These are phyloP conservation scores for Penicillium ochrochloron DNA, from an alignment of 495 filamentous ascomycete genomes.

Conservation along the genomic window DNA sequence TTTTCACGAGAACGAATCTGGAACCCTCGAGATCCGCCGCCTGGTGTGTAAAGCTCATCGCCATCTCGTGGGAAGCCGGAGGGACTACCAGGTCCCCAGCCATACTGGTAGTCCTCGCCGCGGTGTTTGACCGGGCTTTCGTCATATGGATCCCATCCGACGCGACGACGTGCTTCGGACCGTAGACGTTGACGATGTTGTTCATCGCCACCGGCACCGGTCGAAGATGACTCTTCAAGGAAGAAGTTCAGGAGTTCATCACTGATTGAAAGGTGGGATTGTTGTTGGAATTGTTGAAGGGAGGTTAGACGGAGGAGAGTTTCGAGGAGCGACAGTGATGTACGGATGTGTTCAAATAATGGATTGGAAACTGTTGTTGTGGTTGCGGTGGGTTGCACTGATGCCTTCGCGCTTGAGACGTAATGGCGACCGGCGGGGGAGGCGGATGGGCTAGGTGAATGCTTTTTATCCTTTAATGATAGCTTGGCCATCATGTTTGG, in stretches of 20 bases:
- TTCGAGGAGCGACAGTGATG: conserved; percentile 91
- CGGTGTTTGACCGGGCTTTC: conserved; percentile 69
- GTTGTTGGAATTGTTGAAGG: conserved; percentile 96
- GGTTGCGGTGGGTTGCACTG: conserved; percentile 44
- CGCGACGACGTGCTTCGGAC: conserved; percentile 69
- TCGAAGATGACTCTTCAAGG: conserved; percentile 77
- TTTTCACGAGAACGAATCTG: conserved; percentile 46
- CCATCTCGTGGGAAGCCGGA: conserved; percentile 29
- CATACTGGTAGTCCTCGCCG: conserved; percentile 65
- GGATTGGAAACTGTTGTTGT: conserved; percentile 47
- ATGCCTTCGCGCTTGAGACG: conserved; percentile 12
- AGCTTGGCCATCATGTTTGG: conserved; percentile 49
- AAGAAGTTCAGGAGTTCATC: conserved; percentile 96
- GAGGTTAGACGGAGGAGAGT: conserved; percentile 89
- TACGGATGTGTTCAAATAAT: conserved; percentile 62
- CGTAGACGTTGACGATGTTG: conserved; percentile 73
- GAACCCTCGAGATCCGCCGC: conserved; percentile 33
- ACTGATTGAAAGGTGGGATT: conserved; percentile 88
- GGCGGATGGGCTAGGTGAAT: conserved; percentile 27
- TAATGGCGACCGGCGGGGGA: conserved; percentile 23
- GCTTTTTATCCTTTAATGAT: conserved; percentile 35
- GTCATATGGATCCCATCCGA: conserved; percentile 92
- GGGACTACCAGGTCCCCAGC: conserved; percentile 34
- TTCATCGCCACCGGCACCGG: conserved; percentile 71
- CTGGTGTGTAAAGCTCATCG: conserved; percentile 39